phyloP scores from a whole-genome alignment of 2,329 filamentous ascomycete genomes.

The Fusarium lateritium region DNA sequence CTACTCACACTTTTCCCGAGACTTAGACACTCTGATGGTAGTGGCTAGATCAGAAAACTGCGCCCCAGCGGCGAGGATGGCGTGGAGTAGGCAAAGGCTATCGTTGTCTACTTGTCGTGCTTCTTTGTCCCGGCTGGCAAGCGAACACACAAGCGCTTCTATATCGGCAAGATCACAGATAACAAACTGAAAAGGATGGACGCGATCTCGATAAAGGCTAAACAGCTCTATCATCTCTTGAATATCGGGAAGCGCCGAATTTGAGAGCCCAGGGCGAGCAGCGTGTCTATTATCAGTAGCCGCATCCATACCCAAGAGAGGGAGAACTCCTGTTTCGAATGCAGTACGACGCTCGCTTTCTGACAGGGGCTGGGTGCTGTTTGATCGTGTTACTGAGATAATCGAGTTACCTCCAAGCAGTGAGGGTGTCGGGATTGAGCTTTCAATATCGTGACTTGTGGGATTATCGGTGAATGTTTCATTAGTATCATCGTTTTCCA shows the following conservation, averaged over 20 bases:
- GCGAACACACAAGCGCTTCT: conserved; percentile 31
- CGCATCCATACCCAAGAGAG: conserved; percentile 28
- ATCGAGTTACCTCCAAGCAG: conserved; percentile 37
- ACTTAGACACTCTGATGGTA: conserved; percentile 7
- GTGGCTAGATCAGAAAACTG: conserved; percentile 36
- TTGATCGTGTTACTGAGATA: conserved; percentile 26
- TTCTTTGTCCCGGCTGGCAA: conserved; percentile 1
- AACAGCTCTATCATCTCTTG: conserved; percentile 37
- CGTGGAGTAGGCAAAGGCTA: conserved; percentile 34
- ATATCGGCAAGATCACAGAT: conserved; percentile 26
- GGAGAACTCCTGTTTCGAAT: conserved; percentile 39
- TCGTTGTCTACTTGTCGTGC: background rate
- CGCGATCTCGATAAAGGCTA: conserved; percentile 27
- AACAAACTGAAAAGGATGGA: conserved; percentile 32
- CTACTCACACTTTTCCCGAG: conserved; percentile 21
- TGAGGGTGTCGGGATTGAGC: background rate
- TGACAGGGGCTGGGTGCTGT: conserved; percentile 6
- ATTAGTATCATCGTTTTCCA: fast-evolving
- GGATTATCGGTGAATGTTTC: fast-evolving
- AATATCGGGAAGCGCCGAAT: conserved; percentile 6
- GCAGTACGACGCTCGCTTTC: conserved; percentile 23
- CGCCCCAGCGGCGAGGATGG: conserved; percentile 40
- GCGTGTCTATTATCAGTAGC: background rate
- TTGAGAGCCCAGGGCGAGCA: background rate
- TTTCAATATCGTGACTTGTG: background rate